Evolutionary conservation across 352 stramenopile genomes (phyloP), one percentile per base, ranked within the genome.

Genomic region (Salisapilia sapeloensis): DNA sequence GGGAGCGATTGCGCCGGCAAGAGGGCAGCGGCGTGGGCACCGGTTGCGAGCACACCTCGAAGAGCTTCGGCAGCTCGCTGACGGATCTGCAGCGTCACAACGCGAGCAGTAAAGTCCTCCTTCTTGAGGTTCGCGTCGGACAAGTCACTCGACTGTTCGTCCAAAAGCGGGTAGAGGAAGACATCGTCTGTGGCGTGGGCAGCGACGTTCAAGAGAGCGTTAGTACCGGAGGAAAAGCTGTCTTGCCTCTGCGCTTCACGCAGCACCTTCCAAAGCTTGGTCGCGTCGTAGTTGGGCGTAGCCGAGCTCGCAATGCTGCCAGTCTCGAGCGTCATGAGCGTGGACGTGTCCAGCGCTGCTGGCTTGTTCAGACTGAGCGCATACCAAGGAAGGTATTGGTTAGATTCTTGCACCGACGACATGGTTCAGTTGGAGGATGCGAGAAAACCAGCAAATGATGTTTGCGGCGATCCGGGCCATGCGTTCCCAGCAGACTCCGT

Each of bases 1-100:
- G 67, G 66, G 46, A 85, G 54, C 46, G 58, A 66, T 50, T 85
- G 70, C 48, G 66, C 80, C 17, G 70, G 61, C 26, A 77, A 50
- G 24, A 85, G 47, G 19, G 51, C 67, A 1, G 70, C 28, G 4
- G 59, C 59, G 4, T 40, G 56, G 14, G 59, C 49, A 29, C 70
- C 63, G 1, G 64, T 60, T 0, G 62, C 54, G 28, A 82, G 48
- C 18, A 66, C 70, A 9, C 70, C 70, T 17, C 59, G 66, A 17
- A 85, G 49, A 6, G 64, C 57, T 11, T 62, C 44, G 3, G 61
- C 66, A 0, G 70, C 70, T 32, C 70, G 63, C 2, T 43, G 18
- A 25, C 62, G 56, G 43, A 78, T 70, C 47, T 79, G 53, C 12
- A 82, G 58, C 45, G 40, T 65, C 48, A 70, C 61, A 20, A 79